phyloP scores from a whole-genome alignment of 2,329 filamentous ascomycete genomes.

The Chaetomium strumarium region DNA sequence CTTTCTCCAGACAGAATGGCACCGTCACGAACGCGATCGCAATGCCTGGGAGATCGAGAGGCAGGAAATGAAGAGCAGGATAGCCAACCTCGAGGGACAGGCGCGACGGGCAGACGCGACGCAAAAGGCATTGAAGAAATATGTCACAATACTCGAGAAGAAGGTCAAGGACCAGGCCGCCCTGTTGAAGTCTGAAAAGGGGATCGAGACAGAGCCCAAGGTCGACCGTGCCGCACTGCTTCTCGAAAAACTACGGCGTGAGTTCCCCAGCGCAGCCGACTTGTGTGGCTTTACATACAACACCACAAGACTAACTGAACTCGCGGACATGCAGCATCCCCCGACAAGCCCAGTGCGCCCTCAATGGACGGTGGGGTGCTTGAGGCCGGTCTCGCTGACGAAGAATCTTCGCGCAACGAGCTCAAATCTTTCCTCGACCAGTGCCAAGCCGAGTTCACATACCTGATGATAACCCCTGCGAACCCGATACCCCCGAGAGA shows the following conservation, averaged over 20 bases:
- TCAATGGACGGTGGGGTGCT: constrained; percentile 42
- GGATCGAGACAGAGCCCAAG: constrained; percentile 37
- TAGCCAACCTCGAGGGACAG: constrained; percentile 89
- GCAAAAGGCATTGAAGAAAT: constrained; percentile 84
- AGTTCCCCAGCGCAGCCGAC: constrained; percentile 22
- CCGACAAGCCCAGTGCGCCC: constrained; percentile 37
- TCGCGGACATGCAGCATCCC: constrained; percentile 31
- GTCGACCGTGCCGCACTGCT: constrained; percentile 47
- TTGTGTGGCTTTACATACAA: neutral
- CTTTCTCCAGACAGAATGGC: constrained; percentile 98
- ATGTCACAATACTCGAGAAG: constrained; percentile 81
- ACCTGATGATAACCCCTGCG: constrained; percentile 61
- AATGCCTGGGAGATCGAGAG: constrained; percentile 99
- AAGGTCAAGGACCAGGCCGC: constrained; percentile 78
- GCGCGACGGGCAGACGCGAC: constrained; percentile 78
- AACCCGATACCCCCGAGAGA: constrained; percentile 61
- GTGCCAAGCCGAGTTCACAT: constrained; percentile 60
- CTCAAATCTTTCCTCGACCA: constrained; percentile 58
- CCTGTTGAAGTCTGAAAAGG: constrained; percentile 55
- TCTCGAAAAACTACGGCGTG: constrained; percentile 52
- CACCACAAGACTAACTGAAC: constrained; percentile 10
- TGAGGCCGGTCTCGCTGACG: constrained; percentile 40
- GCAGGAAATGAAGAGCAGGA: constrained; percentile 97
- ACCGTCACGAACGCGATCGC: constrained; percentile 92
- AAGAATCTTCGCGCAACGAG: constrained; percentile 46